Base-by-base conservation (phyloP, 2,329 filamentous ascomycete species). In the Talaromyces sp. region DNA sequence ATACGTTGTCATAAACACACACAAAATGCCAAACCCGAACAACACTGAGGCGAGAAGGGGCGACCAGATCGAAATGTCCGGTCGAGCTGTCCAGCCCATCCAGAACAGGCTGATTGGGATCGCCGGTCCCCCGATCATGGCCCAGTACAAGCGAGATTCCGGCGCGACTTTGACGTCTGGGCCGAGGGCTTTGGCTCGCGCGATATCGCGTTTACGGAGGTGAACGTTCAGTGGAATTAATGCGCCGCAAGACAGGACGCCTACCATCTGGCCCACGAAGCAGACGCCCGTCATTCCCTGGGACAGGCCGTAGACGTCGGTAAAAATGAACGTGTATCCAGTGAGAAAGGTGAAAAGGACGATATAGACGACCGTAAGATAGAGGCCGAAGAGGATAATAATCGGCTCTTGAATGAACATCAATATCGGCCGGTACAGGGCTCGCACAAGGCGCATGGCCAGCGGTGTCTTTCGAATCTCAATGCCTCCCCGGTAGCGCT, bases 21-120 rank as follows among this genome's bases (percentile, higher is more conserved):
- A 76, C 11, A 80, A 70, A 47, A 82, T 74, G 0, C 79, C 81
- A 59, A 79, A 79, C 2, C 82, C 82, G 64, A 85, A 84, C 0
- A 84, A 65, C 1, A 81, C 79, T 25, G 76, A 82, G 0, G 82
- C 81, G 3, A 71, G 56, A 59, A 77, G 74, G 32, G 1, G 69
- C 66, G 33, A 67, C 65, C 27, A 73, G 69, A 72, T 73, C 80
- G 65, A 78, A 6, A 81, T 71, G 2, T 67, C 65, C 0, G 71
- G 68, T 10, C 69, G 71, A 39, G 76, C 74, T 0, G 80, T 84
- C 84, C 83, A 86, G 0, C 78, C 84, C 71, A 86, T 82, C 83
- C 83, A 86, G 69, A 86, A 84, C 2, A 86, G 73, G 1, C 74
- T 75, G 32, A 84, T 72, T 0, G 84, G 82, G 1, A 86, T 76